Percentiles rank a stretch among this genome's conserved stretches.
Evolutionary conservation across 1,284 basidiomycete genomes (phyloP).

Genomic region (Pisolithus thermaeus): DNA sequence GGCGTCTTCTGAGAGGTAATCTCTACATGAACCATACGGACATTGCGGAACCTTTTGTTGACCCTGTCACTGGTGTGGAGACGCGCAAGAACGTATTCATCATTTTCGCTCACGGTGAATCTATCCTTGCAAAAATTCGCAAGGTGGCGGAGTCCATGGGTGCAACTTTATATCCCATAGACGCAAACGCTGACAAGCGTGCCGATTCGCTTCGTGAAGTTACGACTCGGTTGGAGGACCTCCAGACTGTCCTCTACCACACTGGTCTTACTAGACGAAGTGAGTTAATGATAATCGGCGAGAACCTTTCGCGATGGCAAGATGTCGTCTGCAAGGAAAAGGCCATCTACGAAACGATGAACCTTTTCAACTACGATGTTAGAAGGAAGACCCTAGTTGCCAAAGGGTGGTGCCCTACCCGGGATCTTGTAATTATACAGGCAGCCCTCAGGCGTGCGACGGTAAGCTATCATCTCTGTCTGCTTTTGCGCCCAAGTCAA

Average conservation of each 20-base stretch:
- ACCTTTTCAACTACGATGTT: slow-evolving; percentile 92
- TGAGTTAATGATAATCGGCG: slow-evolving; percentile 85
- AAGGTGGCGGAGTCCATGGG: slow-evolving; percentile 99
- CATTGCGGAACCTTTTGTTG: slow-evolving; percentile 89
- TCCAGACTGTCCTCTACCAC: slow-evolving; percentile 87
- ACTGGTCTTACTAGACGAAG: slow-evolving; percentile 82
- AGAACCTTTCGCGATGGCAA: slow-evolving; percentile 86
- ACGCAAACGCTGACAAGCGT: slow-evolving; percentile 90
- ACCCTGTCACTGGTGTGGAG: slow-evolving; percentile 76
- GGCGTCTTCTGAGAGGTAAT: slow-evolving; percentile 97
- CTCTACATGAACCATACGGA: slow-evolving; percentile 99
- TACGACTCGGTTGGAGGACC: slow-evolving; percentile 84
- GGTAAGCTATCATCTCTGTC: slow-evolving; percentile 36
- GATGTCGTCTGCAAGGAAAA: slow-evolving; percentile 96
- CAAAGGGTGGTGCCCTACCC: slow-evolving; percentile 95
- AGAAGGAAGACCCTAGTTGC: slow-evolving; percentile 93
- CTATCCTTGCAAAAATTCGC: slow-evolving; percentile 93
- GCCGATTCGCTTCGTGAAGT: slow-evolving; percentile 88
- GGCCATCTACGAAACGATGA: slow-evolving; percentile 90
- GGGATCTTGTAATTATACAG: slow-evolving; percentile 87
- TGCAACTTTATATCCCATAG: slow-evolving; percentile 94
- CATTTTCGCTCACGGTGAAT: slow-evolving; percentile 97
- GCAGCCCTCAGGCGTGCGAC: slow-evolving; percentile 89
- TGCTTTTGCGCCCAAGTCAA: slow-evolving; percentile 1
- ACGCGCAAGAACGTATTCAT: slow-evolving; percentile 99